A percentile compares a stretch with the other conserved stretches of the same genome.
Conservation (phyloP, 2,329 filamentous ascomycete genomes). For the Trichoderma koningii region DNA sequence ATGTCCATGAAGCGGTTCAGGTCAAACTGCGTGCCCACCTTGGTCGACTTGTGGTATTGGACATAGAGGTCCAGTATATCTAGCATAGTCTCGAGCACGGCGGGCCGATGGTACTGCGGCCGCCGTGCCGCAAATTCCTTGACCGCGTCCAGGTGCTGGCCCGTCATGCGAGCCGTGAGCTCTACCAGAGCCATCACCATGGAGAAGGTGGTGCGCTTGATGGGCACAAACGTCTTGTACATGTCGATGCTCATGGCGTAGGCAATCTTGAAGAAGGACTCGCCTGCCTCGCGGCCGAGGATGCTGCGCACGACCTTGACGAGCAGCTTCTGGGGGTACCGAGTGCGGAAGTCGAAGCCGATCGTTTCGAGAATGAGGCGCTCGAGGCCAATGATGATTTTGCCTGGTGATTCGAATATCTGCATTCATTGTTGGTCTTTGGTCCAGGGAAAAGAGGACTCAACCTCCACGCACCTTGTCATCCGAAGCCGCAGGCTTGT, state of each 20-base stretch:
- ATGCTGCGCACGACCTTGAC: slow-evolving; percentile 73
- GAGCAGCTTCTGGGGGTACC: slow-evolving; percentile 82
- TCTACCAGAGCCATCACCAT: slow-evolving; percentile 83
- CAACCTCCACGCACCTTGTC: slow-evolving; percentile 64
- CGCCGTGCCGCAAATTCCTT: slow-evolving; percentile 52
- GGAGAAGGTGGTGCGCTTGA: slow-evolving; percentile 86
- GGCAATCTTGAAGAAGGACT: slow-evolving; percentile 64
- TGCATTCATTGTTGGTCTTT: slow-evolving; percentile 39
- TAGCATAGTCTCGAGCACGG: slow-evolving; percentile 75
- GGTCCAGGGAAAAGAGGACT: background rate
- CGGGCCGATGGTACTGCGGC: slow-evolving; percentile 50
- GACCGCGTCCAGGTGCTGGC: slow-evolving; percentile 55
- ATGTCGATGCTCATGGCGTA: slow-evolving; percentile 86
- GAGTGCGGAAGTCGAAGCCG: slow-evolving; percentile 89
- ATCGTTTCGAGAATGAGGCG: slow-evolving; percentile 89
- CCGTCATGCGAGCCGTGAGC: slow-evolving; percentile 70
- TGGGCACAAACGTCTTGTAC: slow-evolving; percentile 88
- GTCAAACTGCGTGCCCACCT: slow-evolving; percentile 70
- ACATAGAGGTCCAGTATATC: slow-evolving; percentile 93
- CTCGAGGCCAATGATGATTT: slow-evolving; percentile 85
- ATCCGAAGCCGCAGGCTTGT: slow-evolving; percentile 72
- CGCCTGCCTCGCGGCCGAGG: slow-evolving; percentile 47
- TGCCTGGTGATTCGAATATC: slow-evolving; percentile 78
- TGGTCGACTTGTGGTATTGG: slow-evolving; percentile 73
- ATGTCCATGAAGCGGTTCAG: slow-evolving; percentile 81